A percentile compares a stretch with the other conserved stretches of the same genome.
Evolutionary conservation across 2,329 filamentous ascomycete species (phyloP).

Genomic region (Pleoardoris graminearum): DNA sequence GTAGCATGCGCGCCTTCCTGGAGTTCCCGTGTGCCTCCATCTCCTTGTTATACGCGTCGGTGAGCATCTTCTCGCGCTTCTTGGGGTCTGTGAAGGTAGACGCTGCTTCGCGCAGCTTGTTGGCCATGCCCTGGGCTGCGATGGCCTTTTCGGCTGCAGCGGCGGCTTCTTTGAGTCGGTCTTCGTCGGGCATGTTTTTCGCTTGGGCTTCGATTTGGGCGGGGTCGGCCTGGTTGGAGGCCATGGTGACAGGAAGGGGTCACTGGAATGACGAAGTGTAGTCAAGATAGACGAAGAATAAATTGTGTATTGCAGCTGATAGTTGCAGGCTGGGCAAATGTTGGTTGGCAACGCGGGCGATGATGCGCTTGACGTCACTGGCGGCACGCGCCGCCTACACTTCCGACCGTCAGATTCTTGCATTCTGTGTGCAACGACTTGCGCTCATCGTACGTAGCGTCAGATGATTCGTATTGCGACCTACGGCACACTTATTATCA

Average conservation of each 20-base stretch:
- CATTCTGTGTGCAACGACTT: not conserved
- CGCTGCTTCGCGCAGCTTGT: slow-evolving; percentile 31
- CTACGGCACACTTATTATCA: not conserved
- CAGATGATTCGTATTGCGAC: too few species aligned
- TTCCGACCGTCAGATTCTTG: not conserved
- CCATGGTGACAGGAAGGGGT: slow-evolving; percentile 1
- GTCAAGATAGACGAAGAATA: not conserved
- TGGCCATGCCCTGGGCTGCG: slow-evolving; percentile 30
- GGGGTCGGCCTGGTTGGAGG: slow-evolving; percentile 1
- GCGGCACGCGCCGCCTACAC: slow-evolving; percentile 7
- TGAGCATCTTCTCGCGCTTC: slow-evolving; percentile 41
- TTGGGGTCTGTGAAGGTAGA: slow-evolving; percentile 34
- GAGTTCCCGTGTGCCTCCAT: slow-evolving; percentile 38
- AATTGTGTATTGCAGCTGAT: not conserved
- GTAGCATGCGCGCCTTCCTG: slow-evolving; percentile 41
- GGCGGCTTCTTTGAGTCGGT: slow-evolving; percentile 37
- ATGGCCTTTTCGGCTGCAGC: slow-evolving; percentile 35
- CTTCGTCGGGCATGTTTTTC: slow-evolving; percentile 28
- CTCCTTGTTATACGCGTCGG: slow-evolving; percentile 41
- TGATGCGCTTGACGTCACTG: slow-evolving; percentile 13
- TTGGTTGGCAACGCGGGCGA: not conserved
- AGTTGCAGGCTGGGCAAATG: not conserved
- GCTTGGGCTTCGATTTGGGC: slow-evolving; percentile 8
- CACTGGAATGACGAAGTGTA: not conserved
- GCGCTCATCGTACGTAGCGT: too few species aligned